Evolutionary conservation across 345 rosid genomes (phyloP), one percentile per base, ranked within the genome.

Genomic region (Arabidopsis arenosa): DNA sequence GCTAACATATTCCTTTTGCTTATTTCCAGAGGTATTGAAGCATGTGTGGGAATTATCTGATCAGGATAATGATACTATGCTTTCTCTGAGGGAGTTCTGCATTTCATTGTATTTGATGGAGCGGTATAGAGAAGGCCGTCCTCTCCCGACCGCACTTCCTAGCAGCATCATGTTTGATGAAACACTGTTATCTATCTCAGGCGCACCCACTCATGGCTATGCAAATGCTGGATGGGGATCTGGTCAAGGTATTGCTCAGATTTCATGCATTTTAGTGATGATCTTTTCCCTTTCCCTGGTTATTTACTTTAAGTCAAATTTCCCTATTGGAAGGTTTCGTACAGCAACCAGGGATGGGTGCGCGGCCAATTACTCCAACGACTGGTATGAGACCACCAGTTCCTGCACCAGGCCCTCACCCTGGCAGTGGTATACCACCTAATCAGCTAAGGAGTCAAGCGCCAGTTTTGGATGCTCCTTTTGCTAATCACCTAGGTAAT

Each of bases 21-120:
- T 45, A 80, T 73, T 72, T 60, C 12, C 89, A 95, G 99, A 95
- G 87, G 85, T 95, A 70, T 80, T 95, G 80, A 95, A 95, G 89
- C 97, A 86, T 83, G 96, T 95, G 10, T 95, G 99, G 97, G 97
- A 95, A 81, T 85, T 95, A 80, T 92, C 99, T 44, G 99, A 95
- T 86, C 99, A 95, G 83, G 99, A 95, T 74, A 84, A 74, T 81
- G 99, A 95, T 79, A 92, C 97, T 84, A 95, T 95, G 97, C 97
- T 95, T 80, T 92, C 99, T 67, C 82, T 92, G 88, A 92, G 96
- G 82, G 99, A 95, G 74, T 95, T 95, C 70, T 95, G 97, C 85
- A 86, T 87, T 83, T 91, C 98, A 68, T 89, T 93, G 52, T 93
- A 93, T 83, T 81, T 93, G 85, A 93, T 93, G 98, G 98, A 95